These are phyloP conservation scores for Sugiyamaella sp. DNA, from an alignment of 1,139 yeast genomes.

Conservation along the genomic window DNA sequence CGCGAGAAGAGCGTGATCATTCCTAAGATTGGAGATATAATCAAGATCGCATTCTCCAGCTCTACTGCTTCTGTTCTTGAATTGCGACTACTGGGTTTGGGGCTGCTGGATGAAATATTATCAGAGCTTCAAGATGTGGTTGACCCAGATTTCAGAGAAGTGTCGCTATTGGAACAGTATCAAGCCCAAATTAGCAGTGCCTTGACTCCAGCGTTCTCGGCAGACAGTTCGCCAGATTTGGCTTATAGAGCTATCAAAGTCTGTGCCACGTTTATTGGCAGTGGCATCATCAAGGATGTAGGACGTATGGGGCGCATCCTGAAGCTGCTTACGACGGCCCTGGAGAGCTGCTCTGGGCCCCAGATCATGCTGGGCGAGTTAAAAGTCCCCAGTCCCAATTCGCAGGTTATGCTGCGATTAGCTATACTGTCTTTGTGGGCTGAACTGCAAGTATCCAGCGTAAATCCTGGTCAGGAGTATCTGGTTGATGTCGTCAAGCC, in stretches of 20 bases:
- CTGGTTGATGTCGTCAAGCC: conserved; percentile 55
- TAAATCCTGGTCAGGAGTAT: conserved; percentile 43
- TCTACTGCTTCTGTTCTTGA: conserved; percentile 70
- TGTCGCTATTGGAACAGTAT: conserved; percentile 80
- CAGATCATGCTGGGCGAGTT: conserved; percentile 51
- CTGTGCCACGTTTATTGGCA: conserved; percentile 73
- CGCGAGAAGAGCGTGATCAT: conserved; percentile 45
- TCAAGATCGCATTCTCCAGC: conserved; percentile 81
- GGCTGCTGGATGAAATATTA: conserved; percentile 63
- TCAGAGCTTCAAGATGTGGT: conserved; percentile 52
- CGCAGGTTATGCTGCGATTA: conserved; percentile 63
- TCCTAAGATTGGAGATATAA: conserved; percentile 65
- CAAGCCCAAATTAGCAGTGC: conserved; percentile 95
- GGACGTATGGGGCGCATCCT: conserved; percentile 61
- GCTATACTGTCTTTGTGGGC: conserved; percentile 92
- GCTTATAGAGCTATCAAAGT: conserved; percentile 80
- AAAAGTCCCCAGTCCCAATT: conserved; percentile 42
- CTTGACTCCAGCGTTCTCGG: conserved; percentile 81
- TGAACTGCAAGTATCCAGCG: conserved; percentile 57
- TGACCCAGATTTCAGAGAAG: conserved; percentile 75
- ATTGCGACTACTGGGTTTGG: conserved; percentile 67
- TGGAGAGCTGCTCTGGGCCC: conserved; percentile 55
- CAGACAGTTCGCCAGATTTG: conserved; percentile 70
- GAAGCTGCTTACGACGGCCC: conserved; percentile 64
- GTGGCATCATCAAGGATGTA: conserved; percentile 54